Evolutionary conservation across 2,329 filamentous ascomycete species (phyloP), one percentile per base, ranked within the genome.

Genomic region (Microcyclosporella mali): DNA sequence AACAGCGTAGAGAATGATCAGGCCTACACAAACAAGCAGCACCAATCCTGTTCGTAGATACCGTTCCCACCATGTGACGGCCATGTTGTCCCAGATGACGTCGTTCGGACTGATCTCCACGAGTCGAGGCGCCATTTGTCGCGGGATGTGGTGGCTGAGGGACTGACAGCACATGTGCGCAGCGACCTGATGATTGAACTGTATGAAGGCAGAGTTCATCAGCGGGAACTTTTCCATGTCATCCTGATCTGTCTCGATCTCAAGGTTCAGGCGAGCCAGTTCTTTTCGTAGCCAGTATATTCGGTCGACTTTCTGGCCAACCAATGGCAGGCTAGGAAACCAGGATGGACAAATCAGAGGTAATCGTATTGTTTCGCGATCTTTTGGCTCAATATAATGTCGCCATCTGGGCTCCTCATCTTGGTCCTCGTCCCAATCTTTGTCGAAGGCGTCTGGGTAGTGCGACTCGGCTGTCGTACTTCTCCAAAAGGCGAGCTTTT

Each of bases 151-250:
- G 62, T 97, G 88, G 30, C 85, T 88, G 34, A 94, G 75, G 36
- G 87, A 82, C 63, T 98, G 92, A 62, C 88, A 95, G 45, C 90
- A 92, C 92, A 98, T 97, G 59, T 98, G 92, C 0, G 92, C 92
- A 4, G 90, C 89, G 1, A 95, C 86, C 62, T 98, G 92, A 60
- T 95, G 85, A 59, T 98, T 95, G 74, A 98, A 98, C 62, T 98
- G 92, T 48, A 98, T 88, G 56, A 98, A 98, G 0, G 92, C 92
- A 1, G 90, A 95, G 58, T 86, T 95, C 88, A 95, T 94, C 35
- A 89, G 69, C 0, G 90, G 89, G 50, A 88, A 97, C 3, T 83
- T 80, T 53, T 95, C 89, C 0, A 85, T 84, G 37, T 92, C 75
- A 40, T 83, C 76, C 62, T 98, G 92, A 53, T 97, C 92, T 33